These are phyloP conservation scores for Thymus quinquecostatus DNA, from an alignment of 257 asterid genomes.

Conservation along the genomic window DNA sequence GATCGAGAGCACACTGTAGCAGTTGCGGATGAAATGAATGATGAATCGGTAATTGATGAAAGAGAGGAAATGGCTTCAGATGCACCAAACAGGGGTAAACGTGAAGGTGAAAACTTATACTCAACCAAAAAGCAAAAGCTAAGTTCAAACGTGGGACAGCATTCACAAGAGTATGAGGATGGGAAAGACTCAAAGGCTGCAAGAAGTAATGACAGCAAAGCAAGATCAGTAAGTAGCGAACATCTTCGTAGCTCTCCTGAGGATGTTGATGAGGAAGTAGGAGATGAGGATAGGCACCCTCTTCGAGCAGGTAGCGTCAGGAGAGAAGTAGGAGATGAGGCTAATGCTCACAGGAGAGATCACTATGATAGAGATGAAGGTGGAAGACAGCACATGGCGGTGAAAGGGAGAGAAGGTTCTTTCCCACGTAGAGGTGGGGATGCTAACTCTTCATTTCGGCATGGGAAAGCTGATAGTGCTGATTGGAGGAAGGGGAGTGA, in stretches of 20 bases:
- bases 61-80: slow-evolving; percentile 30
- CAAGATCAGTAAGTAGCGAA: slow-evolving; percentile 77
- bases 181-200: slow-evolving; percentile 64
- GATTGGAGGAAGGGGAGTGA: slow-evolving; percentile 77
- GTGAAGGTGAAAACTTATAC: slow-evolving; percentile 44
- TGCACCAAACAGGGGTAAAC: slow-evolving; percentile 37
- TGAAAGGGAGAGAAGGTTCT: slow-evolving; percentile 66
- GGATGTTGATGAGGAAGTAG: slow-evolving; percentile 63
- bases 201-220: slow-evolving; percentile 79
- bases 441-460: slow-evolving; percentile 48
- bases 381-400: slow-evolving; percentile 47
- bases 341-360: slow-evolving; percentile 48
- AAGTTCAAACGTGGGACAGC: slow-evolving; percentile 49
- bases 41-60: slow-evolving; percentile 46
- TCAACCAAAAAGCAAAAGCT: slow-evolving; percentile 46
- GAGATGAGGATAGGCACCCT: slow-evolving; percentile 54
- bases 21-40: slow-evolving; percentile 43
- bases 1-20: slow-evolving; percentile 53
- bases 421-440: slow-evolving; percentile 59
- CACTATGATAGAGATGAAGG: slow-evolving; percentile 65
- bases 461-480: slow-evolving; percentile 49
- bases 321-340: slow-evolving; percentile 55
- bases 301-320: slow-evolving; percentile 42
- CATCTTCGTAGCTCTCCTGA: slow-evolving; percentile 57
- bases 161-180: slow-evolving; percentile 60